phyloP scores from a whole-genome alignment of 495 filamentous ascomycete species.

The Neurospora cerealis region DNA sequence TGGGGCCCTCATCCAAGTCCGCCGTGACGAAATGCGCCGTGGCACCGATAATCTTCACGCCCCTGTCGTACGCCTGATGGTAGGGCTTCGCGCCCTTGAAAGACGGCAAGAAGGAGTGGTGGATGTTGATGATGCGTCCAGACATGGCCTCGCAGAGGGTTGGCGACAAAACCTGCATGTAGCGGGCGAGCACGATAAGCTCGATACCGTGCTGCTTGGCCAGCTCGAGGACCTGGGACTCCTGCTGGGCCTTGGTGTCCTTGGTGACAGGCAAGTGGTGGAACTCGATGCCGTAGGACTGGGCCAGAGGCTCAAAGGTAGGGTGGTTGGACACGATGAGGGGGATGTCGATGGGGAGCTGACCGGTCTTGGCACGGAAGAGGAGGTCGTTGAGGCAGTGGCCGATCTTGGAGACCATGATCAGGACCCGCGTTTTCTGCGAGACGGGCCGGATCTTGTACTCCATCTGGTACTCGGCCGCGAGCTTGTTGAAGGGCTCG shows the following conservation, averaged over 20 bases:
- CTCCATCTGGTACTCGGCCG: conserved; percentile 46
- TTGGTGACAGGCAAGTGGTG: conserved; percentile 60
- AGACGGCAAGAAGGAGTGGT: conserved; percentile 67
- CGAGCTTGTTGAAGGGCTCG: conserved; percentile 44
- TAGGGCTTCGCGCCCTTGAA: conserved; percentile 79
- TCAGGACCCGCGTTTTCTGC: conserved; percentile 58
- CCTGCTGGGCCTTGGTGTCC: conserved; percentile 60
- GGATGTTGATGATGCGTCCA: conserved; percentile 72
- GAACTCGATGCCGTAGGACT: conserved; percentile 62
- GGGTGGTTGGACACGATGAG: conserved; percentile 65
- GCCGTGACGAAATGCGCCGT: conserved; percentile 70
- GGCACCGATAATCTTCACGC: conserved; percentile 72
- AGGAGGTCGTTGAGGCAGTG: conserved; percentile 75
- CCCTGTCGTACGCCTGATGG: conserved; percentile 67
- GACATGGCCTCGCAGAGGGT: conserved; percentile 61
- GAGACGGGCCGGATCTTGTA: conserved; percentile 52
- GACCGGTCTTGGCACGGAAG: conserved; percentile 54
- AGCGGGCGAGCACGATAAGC: conserved; percentile 65
- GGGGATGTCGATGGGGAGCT: conserved; percentile 58
- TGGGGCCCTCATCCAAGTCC: conserved; percentile 66
- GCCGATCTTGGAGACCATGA: conserved; percentile 76
- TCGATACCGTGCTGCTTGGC: conserved; percentile 54
- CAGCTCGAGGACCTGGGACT: conserved; percentile 53
- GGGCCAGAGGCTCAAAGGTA: conserved; percentile 55
- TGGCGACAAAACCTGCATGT: conserved; percentile 73